Evolutionary conservation across 2,329 filamentous ascomycete genomes (phyloP), one percentile per base, ranked within the genome.

Genomic region (Colletotrichum orbiculare): DNA sequence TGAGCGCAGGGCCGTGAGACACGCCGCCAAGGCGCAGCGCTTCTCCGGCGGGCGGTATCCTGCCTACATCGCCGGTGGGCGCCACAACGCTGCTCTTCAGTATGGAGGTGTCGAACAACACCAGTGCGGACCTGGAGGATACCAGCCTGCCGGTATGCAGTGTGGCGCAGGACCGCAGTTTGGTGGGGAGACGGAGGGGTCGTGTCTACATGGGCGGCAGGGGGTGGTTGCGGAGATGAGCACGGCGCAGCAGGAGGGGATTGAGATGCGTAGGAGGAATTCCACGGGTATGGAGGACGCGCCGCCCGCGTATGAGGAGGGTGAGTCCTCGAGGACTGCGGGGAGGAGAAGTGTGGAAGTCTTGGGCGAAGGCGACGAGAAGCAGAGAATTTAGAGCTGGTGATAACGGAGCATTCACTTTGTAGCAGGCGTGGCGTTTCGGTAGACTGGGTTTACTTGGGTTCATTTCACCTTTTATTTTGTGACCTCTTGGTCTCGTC

Each of bases 221-320:
- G 8, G 17, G 43, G 17, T 46, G n/a, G 9, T 11, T n/a, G 38
- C 38, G 4, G 9, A 39, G 2, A 34, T 17, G 13, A n/a, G 35
- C 10, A 4, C 38, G 45, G 38, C 34, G 13, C 58, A 56, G 52
- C 46, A 62, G 41, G 58, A 57, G 35, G 62, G 58, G 6, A 37
- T 57, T 15, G 57, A 43, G 42, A 41, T 42, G 15, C 42, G 47
- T 41, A 42, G 60, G n/a, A 53, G 54, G 48, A 48, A 34, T 17
- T 64, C 54, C 39, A 64, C 45, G 11, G 43, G 60, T 9, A 38
- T 25, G 34, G 53, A 58, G 12, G 47, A 12, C 2, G 53, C 66
- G 47, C 66, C 66, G 48, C 66, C 66, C 10, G 56, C 56, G 2
- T 67, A 67, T n/a, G 47, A 57, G 34, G 55, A 42, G 11, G 54